Evolutionary conservation across 148 eudicot genomes (phyloP), one percentile per base, ranked within the genome.

Genomic region (Dianthus caryophyllus): DNA sequence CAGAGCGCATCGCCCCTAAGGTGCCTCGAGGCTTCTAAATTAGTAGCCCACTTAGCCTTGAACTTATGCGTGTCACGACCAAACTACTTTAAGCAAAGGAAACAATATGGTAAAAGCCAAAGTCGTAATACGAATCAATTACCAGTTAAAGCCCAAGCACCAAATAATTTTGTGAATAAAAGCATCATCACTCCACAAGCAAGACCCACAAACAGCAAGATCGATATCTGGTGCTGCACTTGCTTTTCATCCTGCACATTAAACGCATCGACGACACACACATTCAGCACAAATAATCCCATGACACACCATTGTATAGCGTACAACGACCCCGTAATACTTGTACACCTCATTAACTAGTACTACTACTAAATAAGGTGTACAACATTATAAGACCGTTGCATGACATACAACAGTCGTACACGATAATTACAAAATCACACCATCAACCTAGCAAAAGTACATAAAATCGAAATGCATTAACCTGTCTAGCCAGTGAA

Each of bases 151-250:
- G 90, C 89, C 89, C 82, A 71, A 53, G 81, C 73, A 50, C 99
- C 97, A 48, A 73, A 72, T 9, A 78, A 64, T 64, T 78, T 90
- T 21, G 96, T 87, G 31, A 79, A 84, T n/a, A 87, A 59, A 61
- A 90, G 76, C 99, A 95, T 90, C 65, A 83, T 52, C 54, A 82
- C 69, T 16, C 99, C 99, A 77, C 97, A 74, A 65, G 77, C 68
- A 62, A 95, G 67, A 14, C 91, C 96, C 71, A 85, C 67, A 80
- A 84, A 88, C 69, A 88, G 74, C 80, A 89, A 87, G 61, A 79
- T 69, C 25, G 93, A 87, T 80, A 90, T 85, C 69, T 90, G 90
- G 76, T 84, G 99, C 68, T 90, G 97, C 67, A 95, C 97, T 83
- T 81, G 86, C 66, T 74, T 72, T 69, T 88, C 87, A 77, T 80